These are phyloP conservation scores for Alternaria sp. DNA, from an alignment of 2,329 filamentous ascomycete genomes.

Conservation along the genomic window DNA sequence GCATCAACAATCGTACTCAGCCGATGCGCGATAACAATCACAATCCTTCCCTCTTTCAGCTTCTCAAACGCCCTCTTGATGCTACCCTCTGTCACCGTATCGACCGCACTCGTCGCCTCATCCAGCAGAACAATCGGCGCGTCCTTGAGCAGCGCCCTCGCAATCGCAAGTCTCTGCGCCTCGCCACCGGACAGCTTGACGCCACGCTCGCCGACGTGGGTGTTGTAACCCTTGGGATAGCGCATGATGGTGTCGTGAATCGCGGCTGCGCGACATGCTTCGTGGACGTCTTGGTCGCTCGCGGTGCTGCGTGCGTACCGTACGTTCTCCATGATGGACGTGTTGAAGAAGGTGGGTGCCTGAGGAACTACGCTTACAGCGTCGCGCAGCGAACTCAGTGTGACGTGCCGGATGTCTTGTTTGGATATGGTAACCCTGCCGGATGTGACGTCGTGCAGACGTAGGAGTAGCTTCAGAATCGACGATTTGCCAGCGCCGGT, in stretches of 20 bases:
- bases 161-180: conserved; percentile 72
- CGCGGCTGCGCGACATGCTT: conserved; percentile 67
- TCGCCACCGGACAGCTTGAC: conserved; percentile 69
- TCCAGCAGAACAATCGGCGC: conserved; percentile 86
- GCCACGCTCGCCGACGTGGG: conserved; percentile 54
- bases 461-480: conserved; percentile 66
- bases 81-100: conserved; percentile 71
- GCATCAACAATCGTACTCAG: too few relatives aligned
- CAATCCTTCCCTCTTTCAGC: conserved; percentile 67
- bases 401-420: conserved; percentile 67
- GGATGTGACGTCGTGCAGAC: conserved; percentile 66
- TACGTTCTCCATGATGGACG: conserved; percentile 71
- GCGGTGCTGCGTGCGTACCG: conserved; percentile 69
- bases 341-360: conserved; percentile 70
- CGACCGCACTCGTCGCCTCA: conserved; percentile 85
- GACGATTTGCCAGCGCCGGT: conserved; percentile 71
- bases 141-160: conserved; percentile 78
- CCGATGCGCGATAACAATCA: conserved; percentile 58
- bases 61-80: conserved; percentile 67
- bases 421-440: conserved; percentile 66
- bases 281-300: conserved; percentile 66
- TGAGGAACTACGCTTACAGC: conserved; percentile 71
- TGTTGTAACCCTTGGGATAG: conserved; percentile 59
- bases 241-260: conserved; percentile 70
- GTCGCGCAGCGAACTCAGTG: conserved; percentile 64